Base-by-base conservation (phyloP, 805 yeast species). In the Pichia membranifaciens region DNA sequence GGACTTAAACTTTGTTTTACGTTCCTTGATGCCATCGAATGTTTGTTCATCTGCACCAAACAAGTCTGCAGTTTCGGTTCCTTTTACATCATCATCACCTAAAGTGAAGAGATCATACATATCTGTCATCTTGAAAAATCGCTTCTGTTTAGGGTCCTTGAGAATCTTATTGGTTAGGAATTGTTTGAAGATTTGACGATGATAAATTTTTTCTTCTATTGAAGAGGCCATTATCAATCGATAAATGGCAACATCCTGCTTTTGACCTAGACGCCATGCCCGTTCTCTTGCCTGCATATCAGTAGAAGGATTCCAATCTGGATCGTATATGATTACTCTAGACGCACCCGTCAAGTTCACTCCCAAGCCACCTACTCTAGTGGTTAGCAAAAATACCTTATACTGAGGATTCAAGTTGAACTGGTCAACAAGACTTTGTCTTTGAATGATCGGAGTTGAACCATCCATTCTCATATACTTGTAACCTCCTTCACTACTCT, bases 251-350 rank as follows among this genome's bases (percentile, higher is more conserved):
- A 91, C 97, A 56, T 90, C 96, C 49, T 82, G 80, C 61, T 85
- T 90, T 64, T 91, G 99, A 1, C 99, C 99, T 52, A 91, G 72
- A 54, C 99, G 73, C 98, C 98, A 93, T 0, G 98, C 97, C 42
- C 99, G 69, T 62, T 91, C 99, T 50, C 98, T 73, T 0, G 99
- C 99, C 65, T 91, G 99, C 50, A 90, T 75, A 68, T 91, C 99
- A 0, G 98, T 93, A 1, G 96, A 88, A 0, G 99, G 99, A 59
- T 91, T 91, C 99, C 99, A 91, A 65, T 93, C 98, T 0, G 99
- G 99, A 59, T 91, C 99, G 61, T 77, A 91, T 15, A 91, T 91
- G 20, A 91, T 87, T 12, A 91, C 96, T 39, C 98, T 69, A 54
- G 89, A 89, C 0, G 99, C 98, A 3, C 98, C 98, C 0, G 96